Base-by-base conservation (phyloP, 352 stramenopile species). In the Halophytophthora polymorphica region DNA sequence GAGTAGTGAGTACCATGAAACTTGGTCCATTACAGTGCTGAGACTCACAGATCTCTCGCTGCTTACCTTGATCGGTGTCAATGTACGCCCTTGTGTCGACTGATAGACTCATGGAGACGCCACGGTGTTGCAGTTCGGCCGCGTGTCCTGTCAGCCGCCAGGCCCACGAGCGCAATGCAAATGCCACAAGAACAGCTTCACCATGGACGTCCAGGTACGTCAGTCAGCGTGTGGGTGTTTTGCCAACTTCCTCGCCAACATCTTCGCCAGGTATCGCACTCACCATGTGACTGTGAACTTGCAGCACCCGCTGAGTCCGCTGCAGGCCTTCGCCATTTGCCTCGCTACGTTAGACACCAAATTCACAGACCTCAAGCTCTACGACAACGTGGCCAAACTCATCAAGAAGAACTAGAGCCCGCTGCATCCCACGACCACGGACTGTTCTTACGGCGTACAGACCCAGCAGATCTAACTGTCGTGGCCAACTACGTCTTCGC, bases 151-250 rank as follows among this genome's bases (percentile, higher is more conserved):
- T 31, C 71, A 79, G 34, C 73, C 71, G 12, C 57, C 64, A 6
- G 71, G 71, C 6, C 74, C 74, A n/a, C 58, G 58, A 11, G 22
- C 34, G 34, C 73, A 85, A 51, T 85, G 69, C 58, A 82, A 77
- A 38, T 85, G 76, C 59, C 76, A 87, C 64, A 89, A 97, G 38
- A 73, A 95, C 50, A 72, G 59, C 7, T 99, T 99, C 66, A 96
- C 83, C 2, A 96, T 98, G 85, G 93, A 98, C 59, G 81, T 98
- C 62, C 66, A 73, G 65, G 69, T 66, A 72, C 74, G 15, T 29
- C 3, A 37, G 19, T 23, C 15, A 28, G 7, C n/a, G n/a, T n/a
- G n/a, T n/a, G n/a, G n/a, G n/a, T n/a, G n/a, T n/a, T n/a, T n/a
- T n/a, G n/a, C n/a, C n/a, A n/a, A n/a, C 36, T 50, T 41, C 34